Evolutionary conservation across 495 filamentous ascomycete genomes (phyloP).

Genomic region (Jackrogersella minutella): DNA sequence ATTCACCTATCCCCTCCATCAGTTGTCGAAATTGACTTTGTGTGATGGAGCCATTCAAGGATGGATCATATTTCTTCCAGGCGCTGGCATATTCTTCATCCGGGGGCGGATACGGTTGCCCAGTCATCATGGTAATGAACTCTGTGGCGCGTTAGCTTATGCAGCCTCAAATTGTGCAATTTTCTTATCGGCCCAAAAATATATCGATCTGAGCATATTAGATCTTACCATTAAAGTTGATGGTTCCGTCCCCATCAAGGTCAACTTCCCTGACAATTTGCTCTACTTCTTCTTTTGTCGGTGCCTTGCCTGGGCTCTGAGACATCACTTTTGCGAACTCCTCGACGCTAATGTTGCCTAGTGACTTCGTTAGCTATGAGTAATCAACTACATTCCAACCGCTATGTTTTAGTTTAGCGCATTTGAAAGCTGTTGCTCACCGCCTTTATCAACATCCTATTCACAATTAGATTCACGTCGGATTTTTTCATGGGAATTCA

Average conservation of each 20-base stretch:
- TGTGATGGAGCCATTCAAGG: slow-evolving; percentile 42
- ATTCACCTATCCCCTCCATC: slow-evolving; percentile 40
- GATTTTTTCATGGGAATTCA: neutral
- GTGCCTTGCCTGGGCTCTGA: slow-evolving; percentile 43
- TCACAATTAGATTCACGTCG: slow-evolving; percentile 1
- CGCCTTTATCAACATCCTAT: slow-evolving; percentile 47
- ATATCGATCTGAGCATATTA: neutral
- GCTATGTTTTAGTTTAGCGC: neutral
- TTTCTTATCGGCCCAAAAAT: neutral
- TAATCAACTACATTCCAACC: neutral
- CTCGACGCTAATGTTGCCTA: slow-evolving; percentile 47
- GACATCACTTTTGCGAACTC: slow-evolving; percentile 51
- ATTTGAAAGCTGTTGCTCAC: slow-evolving; percentile 27
- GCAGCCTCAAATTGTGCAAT: neutral
- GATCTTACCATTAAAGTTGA: slow-evolving; percentile 48
- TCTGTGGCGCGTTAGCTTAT: slow-evolving; percentile 33
- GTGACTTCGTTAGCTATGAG: slow-evolving; percentile 3
- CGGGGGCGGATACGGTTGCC: slow-evolving; percentile 36
- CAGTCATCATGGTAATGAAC: slow-evolving; percentile 52
- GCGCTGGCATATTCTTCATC: slow-evolving; percentile 39
- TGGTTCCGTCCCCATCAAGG: slow-evolving; percentile 48
- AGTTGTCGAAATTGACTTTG: slow-evolving; percentile 44
- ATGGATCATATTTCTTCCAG: slow-evolving; percentile 43
- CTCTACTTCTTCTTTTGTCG: slow-evolving; percentile 41
- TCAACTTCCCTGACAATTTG: slow-evolving; percentile 51